Conservation (phyloP, 176 grass and related monocot species). For the Aechmea fasciata region DNA sequence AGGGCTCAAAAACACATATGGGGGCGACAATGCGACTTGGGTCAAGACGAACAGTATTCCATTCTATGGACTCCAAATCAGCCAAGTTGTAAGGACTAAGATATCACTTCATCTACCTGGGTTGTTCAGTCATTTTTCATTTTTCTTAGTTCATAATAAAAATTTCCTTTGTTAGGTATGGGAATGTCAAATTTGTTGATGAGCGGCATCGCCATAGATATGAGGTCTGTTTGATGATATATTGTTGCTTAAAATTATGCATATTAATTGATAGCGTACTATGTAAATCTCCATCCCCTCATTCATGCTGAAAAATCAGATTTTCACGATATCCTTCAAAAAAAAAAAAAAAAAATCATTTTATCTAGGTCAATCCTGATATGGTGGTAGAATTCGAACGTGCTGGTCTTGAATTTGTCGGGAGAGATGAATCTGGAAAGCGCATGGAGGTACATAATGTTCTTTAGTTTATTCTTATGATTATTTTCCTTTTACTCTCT, state of each 20-base stretch:
- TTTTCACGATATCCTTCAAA: no score
- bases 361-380: constrained; percentile 45
- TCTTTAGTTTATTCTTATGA: background rate
- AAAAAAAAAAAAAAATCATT: background rate
- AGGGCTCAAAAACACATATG: constrained; percentile 35
- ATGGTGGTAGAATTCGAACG: constrained; percentile 40
- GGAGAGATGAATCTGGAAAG: constrained; percentile 41
- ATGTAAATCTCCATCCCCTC: background rate
- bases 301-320: no score
- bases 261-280: background rate
- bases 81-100: constrained; percentile 39
- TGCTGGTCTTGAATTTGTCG: constrained; percentile 39
- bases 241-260: background rate
- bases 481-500: background rate
- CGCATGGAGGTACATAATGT: constrained; percentile 32
- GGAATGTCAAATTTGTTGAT: constrained; percentile 27
- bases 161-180: constrained; percentile 32
- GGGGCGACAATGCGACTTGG: constrained; percentile 45
- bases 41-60: constrained; percentile 35
- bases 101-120: background rate
- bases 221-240: constrained; percentile 28
- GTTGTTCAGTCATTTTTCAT: background rate
- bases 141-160: background rate
- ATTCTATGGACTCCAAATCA: constrained; percentile 29
- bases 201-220: constrained; percentile 48